A percentile compares a stretch with the other conserved stretches of the same genome.
Evolutionary conservation across 1,139 yeast genomes (phyloP).

Genomic region (Pichia sorboxylosa): DNA sequence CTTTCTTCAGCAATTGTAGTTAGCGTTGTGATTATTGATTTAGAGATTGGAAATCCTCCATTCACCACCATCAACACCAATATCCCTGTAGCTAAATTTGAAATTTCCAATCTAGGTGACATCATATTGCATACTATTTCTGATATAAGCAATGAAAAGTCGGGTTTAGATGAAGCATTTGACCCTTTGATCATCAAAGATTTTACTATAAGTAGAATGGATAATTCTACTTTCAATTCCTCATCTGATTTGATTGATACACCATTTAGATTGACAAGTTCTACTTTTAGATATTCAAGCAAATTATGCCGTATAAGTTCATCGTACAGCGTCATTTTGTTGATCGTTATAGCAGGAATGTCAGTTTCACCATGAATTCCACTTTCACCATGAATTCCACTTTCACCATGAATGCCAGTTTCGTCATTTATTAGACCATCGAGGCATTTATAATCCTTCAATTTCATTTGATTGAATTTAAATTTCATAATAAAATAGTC

Average conservation of each 20-base stretch:
- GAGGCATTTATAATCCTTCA: slow-evolving; percentile 32
- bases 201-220: slow-evolving; percentile 35
- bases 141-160: too few species aligned
- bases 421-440: slow-evolving; percentile 34
- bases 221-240: slow-evolving; percentile 37
- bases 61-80: slow-evolving; percentile 25
- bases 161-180: too few species aligned
- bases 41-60: slow-evolving; percentile 12
- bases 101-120: slow-evolving; percentile 57
- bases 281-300: too few species aligned
- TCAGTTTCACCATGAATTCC: too few species aligned
- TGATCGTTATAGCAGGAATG: too few species aligned
- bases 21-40: slow-evolving; percentile 7
- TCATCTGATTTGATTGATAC: slow-evolving; percentile 26
- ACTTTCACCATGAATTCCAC: too few species aligned
- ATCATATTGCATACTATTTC: slow-evolving; percentile 29
- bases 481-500: slow-evolving; percentile 34
- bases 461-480: slow-evolving; percentile 29
- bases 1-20: slow-evolving; percentile 2
- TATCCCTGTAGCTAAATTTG: slow-evolving; percentile 75
- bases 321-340: too few species aligned
- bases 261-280: slow-evolving; percentile 11
- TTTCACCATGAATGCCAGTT: too few species aligned
- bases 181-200: slow-evolving; percentile 38
- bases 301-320: too few species aligned